A percentile compares a stretch with the other conserved stretches of the same genome.
phyloP scores from a whole-genome alignment of 352 stramenopile species.

The Globisporangium takayamanum region DNA sequence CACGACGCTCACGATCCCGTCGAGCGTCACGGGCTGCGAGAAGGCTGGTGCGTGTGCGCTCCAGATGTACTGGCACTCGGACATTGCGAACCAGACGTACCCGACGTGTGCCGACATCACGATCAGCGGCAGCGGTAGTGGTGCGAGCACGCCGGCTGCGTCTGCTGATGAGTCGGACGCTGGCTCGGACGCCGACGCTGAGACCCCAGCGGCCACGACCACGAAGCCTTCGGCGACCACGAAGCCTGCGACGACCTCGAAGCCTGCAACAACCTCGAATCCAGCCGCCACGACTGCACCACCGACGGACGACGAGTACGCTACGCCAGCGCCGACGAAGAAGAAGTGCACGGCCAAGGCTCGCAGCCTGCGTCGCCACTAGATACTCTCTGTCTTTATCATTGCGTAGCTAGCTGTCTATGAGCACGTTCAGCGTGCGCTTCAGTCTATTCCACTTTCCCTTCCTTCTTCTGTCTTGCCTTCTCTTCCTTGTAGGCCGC shows the following conservation, averaged over 20 bases:
- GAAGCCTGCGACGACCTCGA: conserved; percentile 6
- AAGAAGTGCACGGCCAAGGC: conserved; percentile 9
- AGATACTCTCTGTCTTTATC: background rate
- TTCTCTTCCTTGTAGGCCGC: too few species aligned
- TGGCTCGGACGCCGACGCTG: background rate
- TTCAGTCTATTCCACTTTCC: too few species aligned
- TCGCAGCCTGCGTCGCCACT: background rate
- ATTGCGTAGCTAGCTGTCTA: too few species aligned
- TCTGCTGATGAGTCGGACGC: background rate
- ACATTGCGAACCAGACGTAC: conserved; percentile 12
- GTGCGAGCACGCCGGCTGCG: background rate
- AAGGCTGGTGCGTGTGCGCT: conserved; percentile 8
- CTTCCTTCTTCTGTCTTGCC: too few species aligned
- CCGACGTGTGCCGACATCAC: conserved; percentile 8
- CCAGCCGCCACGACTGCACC: conserved; percentile 8
- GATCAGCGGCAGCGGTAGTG: background rate
- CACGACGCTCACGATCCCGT: conserved; percentile 4
- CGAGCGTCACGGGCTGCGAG: conserved; percentile 5
- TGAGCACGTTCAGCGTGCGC: too few species aligned
- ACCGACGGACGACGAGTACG: conserved; percentile 6
- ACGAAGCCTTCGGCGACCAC: conserved; percentile 8
- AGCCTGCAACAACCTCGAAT: conserved; percentile 7
- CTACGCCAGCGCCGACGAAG: conserved; percentile 6
- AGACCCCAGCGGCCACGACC: background rate
- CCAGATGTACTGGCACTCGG: conserved; percentile 11